Evolutionary conservation across 768 basidiomycete genomes (phyloP).

Genomic region (Mycena kentingensis): DNA sequence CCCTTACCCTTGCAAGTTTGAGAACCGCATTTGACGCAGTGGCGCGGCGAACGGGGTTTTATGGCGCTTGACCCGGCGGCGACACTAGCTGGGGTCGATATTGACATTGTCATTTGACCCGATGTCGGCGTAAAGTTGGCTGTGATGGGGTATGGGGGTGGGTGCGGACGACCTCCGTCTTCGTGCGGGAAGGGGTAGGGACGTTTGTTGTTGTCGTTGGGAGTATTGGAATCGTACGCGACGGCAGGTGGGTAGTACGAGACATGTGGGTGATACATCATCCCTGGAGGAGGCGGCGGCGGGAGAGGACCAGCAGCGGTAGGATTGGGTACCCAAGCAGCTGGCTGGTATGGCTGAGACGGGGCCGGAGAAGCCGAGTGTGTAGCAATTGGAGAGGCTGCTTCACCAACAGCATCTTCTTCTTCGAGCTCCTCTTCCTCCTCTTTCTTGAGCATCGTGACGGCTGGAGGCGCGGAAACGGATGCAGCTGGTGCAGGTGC

Average conservation of each 20-base stretch:
- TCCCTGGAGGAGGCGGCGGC: no score
- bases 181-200: conserved; percentile 7
- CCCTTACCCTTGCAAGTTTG: conserved; percentile 85
- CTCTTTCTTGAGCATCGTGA: conserved; percentile 5
- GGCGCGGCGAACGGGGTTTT: conserved; percentile 58
- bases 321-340: no score
- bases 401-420: conserved; percentile 25
- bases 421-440: conserved; percentile 8
- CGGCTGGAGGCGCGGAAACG: conserved; percentile 5
- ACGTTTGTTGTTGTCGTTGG: no score
- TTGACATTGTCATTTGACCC: no score
- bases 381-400: no score
- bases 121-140: no score
- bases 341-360: no score
- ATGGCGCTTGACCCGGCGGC: conserved; percentile 36
- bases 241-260: no score
- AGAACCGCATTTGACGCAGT: conserved; percentile 82
- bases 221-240: no score
- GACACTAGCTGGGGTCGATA: conserved; percentile 9
- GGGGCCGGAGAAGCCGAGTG: conserved; percentile 16
- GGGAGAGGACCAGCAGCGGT: no score
- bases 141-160: not conserved
- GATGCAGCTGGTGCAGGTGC: conserved; percentile 1
- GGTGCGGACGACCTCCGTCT: conserved; percentile 1
- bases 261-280: no score